Evolutionary conservation across 768 basidiomycete genomes (phyloP).

Genomic region (Pilatotrama ljubarskyi): DNA sequence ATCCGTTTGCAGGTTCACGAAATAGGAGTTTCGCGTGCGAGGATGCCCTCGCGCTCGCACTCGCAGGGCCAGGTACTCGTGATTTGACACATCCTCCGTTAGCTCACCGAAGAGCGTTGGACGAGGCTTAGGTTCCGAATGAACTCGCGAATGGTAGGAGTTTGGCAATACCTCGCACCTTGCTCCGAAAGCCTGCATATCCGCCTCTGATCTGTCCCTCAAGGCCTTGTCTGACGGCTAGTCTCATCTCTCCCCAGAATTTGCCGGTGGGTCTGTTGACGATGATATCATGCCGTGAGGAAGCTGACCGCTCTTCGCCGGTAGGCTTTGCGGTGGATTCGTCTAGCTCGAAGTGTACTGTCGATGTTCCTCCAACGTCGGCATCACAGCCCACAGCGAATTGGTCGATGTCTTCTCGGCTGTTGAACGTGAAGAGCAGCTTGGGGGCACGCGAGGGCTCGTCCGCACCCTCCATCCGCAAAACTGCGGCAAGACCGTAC

Average conservation of each 20-base stretch:
- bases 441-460: constrained; percentile 59
- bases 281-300: constrained; percentile 16
- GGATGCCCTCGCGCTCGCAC: constrained; percentile 78
- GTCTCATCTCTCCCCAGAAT: constrained; percentile 81
- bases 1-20: constrained; percentile 91
- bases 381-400: constrained; percentile 82
- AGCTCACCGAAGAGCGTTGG: constrained; percentile 87
- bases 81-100: constrained; percentile 79
- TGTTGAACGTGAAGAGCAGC: constrained; percentile 66
- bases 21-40: constrained; percentile 80
- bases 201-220: constrained; percentile 75
- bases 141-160: neutral
- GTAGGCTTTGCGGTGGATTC: constrained; percentile 39
- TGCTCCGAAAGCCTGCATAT: constrained; percentile 89
- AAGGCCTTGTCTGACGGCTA: constrained; percentile 65
- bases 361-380: constrained; percentile 85
- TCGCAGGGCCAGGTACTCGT: constrained; percentile 79
- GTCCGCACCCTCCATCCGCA: constrained; percentile 78
- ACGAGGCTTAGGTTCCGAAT: constrained; percentile 47
- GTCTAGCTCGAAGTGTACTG: constrained; percentile 75
- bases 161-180: constrained; percentile 45
- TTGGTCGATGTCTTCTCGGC: constrained; percentile 53
- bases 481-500: constrained; percentile 42
- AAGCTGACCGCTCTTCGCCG: constrained; percentile 26
- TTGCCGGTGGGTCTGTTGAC: constrained; percentile 55